These are phyloP conservation scores for Cantharellus cinnabarinus DNA, from an alignment of 768 basidiomycete species.

Conservation along the genomic window DNA sequence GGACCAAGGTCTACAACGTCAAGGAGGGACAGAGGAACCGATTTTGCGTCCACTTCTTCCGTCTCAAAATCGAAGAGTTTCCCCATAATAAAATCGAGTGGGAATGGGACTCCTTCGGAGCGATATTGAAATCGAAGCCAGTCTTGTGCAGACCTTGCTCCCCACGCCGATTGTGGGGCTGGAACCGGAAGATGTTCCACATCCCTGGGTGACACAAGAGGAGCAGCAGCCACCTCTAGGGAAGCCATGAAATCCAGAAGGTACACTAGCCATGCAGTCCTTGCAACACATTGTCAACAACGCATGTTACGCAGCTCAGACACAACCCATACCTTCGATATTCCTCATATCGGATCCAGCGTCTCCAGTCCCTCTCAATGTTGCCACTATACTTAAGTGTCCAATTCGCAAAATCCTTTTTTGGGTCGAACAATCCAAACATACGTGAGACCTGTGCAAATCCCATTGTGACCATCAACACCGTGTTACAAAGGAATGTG, in stretches of 20 bases:
- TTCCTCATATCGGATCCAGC: constrained; percentile 20
- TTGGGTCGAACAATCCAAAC: constrained; percentile 16
- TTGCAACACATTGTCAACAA: neutral
- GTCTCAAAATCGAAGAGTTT: constrained; percentile 11
- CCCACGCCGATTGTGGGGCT: constrained; percentile 19
- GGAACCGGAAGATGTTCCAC: constrained; percentile 18
- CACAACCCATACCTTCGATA: constrained; percentile 14
- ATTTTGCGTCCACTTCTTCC: neutral
- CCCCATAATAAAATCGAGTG: neutral
- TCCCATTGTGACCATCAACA: neutral
- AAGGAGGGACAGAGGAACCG: neutral
- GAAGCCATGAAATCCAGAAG: constrained; percentile 19
- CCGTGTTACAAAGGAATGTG: neutral
- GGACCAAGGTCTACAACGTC: constrained; percentile 16
- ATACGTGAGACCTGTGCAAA: constrained; percentile 15
- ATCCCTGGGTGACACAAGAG: constrained; percentile 14
- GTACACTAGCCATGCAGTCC: constrained; percentile 14
- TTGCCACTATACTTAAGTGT: neutral
- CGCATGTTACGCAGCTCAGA: constrained; percentile 6
- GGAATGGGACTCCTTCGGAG: neutral
- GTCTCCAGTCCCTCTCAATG: constrained; percentile 14
- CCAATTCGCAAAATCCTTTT: constrained; percentile 11
- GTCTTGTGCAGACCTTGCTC: constrained; percentile 14
- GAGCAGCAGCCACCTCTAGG: constrained; percentile 17
- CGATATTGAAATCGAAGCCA: constrained; percentile 11